Evolutionary conservation across 805 yeast genomes (phyloP), one percentile per base, ranked within the genome.

Genomic region (Schizosaccharomyces japonicus): DNA sequence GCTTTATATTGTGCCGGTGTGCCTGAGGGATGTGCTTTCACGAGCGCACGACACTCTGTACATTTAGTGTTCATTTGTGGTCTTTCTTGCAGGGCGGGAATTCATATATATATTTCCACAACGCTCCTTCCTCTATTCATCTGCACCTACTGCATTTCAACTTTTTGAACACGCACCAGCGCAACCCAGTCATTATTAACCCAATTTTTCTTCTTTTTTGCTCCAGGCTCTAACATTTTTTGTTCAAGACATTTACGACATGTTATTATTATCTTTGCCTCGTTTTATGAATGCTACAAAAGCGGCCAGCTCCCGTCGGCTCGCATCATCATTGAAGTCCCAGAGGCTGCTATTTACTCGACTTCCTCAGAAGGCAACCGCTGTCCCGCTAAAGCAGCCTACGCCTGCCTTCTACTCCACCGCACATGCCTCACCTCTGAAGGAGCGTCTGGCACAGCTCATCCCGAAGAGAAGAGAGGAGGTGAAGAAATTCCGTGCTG

Each of bases 381-480:
- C n/a, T n/a, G n/a, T 30, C 13, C 32, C 32, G 10, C 32, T 30
- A n/a, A 10, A 30, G 32, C 40, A 34, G 21, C 21, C 13, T 7
- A 42, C 19, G 17, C 46, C 29, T 17, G 23, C 32, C 17, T 7
- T 27, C 23, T 26, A 17, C 31, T 44, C 26, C 23, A 23, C 46
- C 33, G 11, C 45, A 13, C 25, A 15, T 17, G 11, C 30, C 30
- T n/a, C 45, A 13, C 63, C 95, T 54, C 72, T 90, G 58, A 90
- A 90, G 67, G 94, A 90, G 67, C 78, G 93, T 63, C 85, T 90
- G 62, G 92, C 84, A 49, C 93, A 82, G 61, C 70, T 82, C 55
- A 74, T 85, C 63, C 96, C 96, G 55, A 84, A 73, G 59, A 81
- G 81, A 70, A 80, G 80, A 57, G 95, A 83, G 65, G 82, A 84